phyloP scores from a whole-genome alignment of 176 grass and related monocot species.

The Eremochloa ophiuroides region DNA sequence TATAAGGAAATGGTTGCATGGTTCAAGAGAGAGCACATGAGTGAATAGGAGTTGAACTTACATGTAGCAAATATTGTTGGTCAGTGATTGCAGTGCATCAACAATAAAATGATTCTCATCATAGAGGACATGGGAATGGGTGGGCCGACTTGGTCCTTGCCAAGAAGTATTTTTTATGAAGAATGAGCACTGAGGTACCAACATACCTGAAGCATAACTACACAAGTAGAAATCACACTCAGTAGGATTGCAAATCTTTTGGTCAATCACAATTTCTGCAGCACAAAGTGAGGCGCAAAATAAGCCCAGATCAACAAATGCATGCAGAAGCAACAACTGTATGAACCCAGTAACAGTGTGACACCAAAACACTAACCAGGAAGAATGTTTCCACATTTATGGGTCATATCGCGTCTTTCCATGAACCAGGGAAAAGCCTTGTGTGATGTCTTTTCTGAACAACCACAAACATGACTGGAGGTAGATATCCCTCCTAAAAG shows the following conservation, averaged over 20 bases:
- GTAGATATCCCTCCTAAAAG: slow-evolving; percentile 54
- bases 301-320: background rate
- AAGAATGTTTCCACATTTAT: slow-evolving; percentile 80
- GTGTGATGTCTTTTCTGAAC: slow-evolving; percentile 90
- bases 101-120: slow-evolving; percentile 74
- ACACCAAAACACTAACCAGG: slow-evolving; percentile 52
- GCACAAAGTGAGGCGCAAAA: background rate
- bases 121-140: slow-evolving; percentile 75
- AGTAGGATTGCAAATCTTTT: slow-evolving; percentile 71
- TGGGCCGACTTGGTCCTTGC: slow-evolving; percentile 74
- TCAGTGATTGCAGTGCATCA: slow-evolving; percentile 61
- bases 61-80: slow-evolving; percentile 92
- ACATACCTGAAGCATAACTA: slow-evolving; percentile 82
- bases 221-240: slow-evolving; percentile 93
- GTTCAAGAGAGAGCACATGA: no score
- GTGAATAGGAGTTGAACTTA: slow-evolving; percentile 18
- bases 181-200: background rate
- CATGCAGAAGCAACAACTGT: background rate
- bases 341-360: background rate
- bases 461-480: slow-evolving; percentile 72
- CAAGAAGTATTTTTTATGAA: slow-evolving; percentile 7
- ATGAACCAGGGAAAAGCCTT: slow-evolving; percentile 68
- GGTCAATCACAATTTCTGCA: slow-evolving; percentile 82
- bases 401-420: slow-evolving; percentile 41
- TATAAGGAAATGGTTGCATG: no score